A percentile compares a stretch with the other conserved stretches of the same genome.
Evolutionary conservation across 2,329 filamentous ascomycete species (phyloP).

Genomic region (Colletotrichum shisoi): DNA sequence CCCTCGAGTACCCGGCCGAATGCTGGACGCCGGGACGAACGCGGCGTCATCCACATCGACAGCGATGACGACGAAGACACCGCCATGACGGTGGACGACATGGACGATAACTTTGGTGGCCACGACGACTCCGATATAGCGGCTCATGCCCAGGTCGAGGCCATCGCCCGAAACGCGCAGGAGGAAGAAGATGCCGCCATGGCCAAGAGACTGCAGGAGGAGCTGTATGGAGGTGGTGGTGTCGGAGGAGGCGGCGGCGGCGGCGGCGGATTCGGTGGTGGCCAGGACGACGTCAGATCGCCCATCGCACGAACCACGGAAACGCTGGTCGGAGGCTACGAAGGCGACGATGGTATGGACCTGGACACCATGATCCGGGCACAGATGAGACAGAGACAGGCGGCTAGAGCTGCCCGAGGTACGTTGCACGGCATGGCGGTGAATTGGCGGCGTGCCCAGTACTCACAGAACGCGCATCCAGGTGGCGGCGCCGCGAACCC

Average conservation of each 20-base stretch:
- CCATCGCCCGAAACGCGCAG: constrained; percentile 59
- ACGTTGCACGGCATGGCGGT: constrained; percentile 40
- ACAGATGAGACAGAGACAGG: constrained; percentile 61
- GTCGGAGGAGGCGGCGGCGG: constrained; percentile 44
- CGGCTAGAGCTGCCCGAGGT: constrained; percentile 36
- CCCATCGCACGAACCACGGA: constrained; percentile 92
- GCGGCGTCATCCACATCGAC: constrained; percentile 76
- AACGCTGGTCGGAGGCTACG: constrained; percentile 76
- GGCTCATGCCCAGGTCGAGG: constrained; percentile 48
- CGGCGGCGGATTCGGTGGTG: constrained; percentile 53
- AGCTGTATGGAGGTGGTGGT: constrained; percentile 72
- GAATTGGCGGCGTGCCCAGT: no score
- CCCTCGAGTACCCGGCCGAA: constrained; percentile 44
- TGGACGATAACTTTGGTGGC: constrained; percentile 51
- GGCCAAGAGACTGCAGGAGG: constrained; percentile 89
- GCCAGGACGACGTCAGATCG: constrained; percentile 75
- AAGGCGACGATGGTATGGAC: constrained; percentile 64
- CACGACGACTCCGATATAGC: constrained; percentile 49
- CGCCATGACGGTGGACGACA: constrained; percentile 50
- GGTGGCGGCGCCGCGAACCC: constrained; percentile 45
- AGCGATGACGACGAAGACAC: constrained; percentile 73
- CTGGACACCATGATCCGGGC: constrained; percentile 65
- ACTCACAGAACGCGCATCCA: constrained; percentile 26
- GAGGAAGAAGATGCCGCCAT: constrained; percentile 93
- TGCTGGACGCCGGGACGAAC: constrained; percentile 59